phyloP scores from a whole-genome alignment of 768 basidiomycete genomes.

The Thelephora aurantiotincta region DNA sequence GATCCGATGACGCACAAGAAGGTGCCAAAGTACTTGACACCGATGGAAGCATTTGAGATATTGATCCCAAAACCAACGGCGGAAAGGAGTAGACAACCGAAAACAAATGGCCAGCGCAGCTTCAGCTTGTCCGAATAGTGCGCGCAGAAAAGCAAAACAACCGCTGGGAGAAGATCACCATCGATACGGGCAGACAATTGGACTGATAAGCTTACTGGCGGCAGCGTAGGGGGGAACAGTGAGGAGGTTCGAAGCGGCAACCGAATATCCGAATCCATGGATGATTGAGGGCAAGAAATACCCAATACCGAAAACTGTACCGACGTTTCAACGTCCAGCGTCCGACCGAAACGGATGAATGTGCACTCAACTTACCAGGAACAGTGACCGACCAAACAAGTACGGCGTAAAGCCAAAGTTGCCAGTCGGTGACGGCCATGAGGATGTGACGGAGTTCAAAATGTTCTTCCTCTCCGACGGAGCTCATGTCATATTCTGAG shows the following conservation, averaged over 20 bases:
- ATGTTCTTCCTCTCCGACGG: constrained; percentile 46
- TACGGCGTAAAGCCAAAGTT: constrained; percentile 44
- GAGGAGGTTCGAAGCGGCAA: constrained; percentile 45
- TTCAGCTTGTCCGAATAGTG: no score
- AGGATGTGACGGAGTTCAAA: constrained; percentile 40
- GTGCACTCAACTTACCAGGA: constrained; percentile 38
- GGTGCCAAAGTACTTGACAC: no score
- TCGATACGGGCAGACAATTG: no score
- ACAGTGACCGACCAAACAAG: constrained; percentile 43
- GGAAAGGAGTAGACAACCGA: no score
- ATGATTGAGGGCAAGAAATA: constrained; percentile 51
- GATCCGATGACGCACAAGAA: no score
- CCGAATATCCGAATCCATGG: constrained; percentile 44
- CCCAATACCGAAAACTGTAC: constrained; percentile 54
- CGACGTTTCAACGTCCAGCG: neutral
- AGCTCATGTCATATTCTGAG: constrained; percentile 42
- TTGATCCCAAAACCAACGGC: no score
- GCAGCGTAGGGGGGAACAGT: constrained; percentile 55
- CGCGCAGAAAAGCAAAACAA: no score
- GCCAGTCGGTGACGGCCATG: constrained; percentile 49
- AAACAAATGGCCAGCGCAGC: no score
- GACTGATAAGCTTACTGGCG: constrained; percentile 33
- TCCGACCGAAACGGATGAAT: neutral
- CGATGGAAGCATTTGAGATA: no score
- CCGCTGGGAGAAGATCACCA: no score